A percentile compares a stretch with the other conserved stretches of the same genome.
These are phyloP conservation scores for Juncus inflexus DNA, from an alignment of 176 grass and related monocot species.

Conservation along the genomic window DNA sequence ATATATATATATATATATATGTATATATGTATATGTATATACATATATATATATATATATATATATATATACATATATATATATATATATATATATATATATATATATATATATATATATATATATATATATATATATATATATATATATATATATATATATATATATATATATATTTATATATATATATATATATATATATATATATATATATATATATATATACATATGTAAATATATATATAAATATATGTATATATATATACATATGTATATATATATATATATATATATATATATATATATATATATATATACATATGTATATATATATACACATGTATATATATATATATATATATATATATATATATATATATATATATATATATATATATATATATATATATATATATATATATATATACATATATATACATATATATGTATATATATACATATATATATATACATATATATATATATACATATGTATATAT, in stretches of 20 bases:
- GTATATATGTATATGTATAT: neutral
- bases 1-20: neutral
- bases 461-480: too few relatives aligned
- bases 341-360: neutral
- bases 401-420: neutral
- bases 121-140: neutral
- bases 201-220: neutral
- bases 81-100: neutral
- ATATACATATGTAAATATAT: neutral
- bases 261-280: neutral
- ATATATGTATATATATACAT: too few relatives aligned
- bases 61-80: neutral
- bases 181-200: too few relatives aligned
- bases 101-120: slow-evolving; percentile 1
- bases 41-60: neutral
- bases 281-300: neutral
- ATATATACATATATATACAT: too few relatives aligned
- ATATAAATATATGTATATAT: neutral
- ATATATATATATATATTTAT: neutral
- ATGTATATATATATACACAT: neutral
- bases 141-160: neutral
- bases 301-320: neutral
- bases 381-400: neutral
- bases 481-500: too few relatives aligned
- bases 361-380: slow-evolving; percentile 1